Conservation (phyloP, 306 rosid species). For the Vigna trinervia region DNA sequence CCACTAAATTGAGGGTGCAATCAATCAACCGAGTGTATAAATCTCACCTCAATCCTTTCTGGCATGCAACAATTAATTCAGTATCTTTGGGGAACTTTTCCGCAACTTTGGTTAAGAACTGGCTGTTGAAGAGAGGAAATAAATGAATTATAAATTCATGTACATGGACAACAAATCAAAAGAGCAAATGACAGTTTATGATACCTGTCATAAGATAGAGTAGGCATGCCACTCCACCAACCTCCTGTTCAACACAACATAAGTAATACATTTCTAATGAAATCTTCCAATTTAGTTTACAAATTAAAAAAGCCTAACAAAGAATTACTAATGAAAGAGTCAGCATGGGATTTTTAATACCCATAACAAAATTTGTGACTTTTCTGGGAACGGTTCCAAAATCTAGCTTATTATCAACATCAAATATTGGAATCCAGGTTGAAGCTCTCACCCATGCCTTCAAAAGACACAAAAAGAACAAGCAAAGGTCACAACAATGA, state of each 20-base stretch:
- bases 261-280: slow-evolving; percentile 38
- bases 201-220: slow-evolving; percentile 75
- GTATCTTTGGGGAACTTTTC: slow-evolving; percentile 82
- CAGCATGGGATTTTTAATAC: slow-evolving; percentile 50
- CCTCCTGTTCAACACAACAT: slow-evolving; percentile 66
- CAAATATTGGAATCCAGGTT: slow-evolving; percentile 89
- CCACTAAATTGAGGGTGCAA: slow-evolving; percentile 38
- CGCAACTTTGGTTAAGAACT: slow-evolving; percentile 72
- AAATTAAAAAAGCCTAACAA: slow-evolving; percentile 9
- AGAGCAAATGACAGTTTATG: slow-evolving; percentile 26
- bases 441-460: slow-evolving; percentile 97
- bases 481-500: slow-evolving; percentile 31
- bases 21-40: slow-evolving; percentile 32
- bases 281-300: slow-evolving; percentile 13
- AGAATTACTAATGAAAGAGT: slow-evolving; percentile 30
- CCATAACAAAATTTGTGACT: slow-evolving; percentile 78
- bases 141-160: slow-evolving; percentile 34
- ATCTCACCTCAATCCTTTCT: slow-evolving; percentile 85
- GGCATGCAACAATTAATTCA: slow-evolving; percentile 92
- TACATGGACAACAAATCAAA: slow-evolving; percentile 23
- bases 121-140: slow-evolving; percentile 57
- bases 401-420: slow-evolving; percentile 65
- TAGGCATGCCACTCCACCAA: slow-evolving; percentile 98
- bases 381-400: slow-evolving; percentile 72
- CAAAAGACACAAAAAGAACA: slow-evolving; percentile 44